phyloP scores from a whole-genome alignment of 2,329 filamentous ascomycete genomes.

The Scedosporium aurantiacum region DNA sequence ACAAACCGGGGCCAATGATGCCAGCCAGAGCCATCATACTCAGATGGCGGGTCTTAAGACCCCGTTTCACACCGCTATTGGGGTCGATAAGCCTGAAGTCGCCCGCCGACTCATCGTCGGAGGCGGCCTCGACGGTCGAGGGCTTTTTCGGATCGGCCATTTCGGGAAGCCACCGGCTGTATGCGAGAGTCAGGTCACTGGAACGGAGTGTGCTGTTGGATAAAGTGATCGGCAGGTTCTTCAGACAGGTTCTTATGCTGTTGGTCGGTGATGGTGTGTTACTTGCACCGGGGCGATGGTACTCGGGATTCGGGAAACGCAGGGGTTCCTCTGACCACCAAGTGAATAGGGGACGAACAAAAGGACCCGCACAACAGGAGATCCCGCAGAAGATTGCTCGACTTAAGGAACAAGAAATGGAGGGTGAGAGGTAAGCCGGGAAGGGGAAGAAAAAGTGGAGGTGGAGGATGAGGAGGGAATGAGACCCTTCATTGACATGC shows the following conservation, averaged over 20 bases:
- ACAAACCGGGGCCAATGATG: constrained; percentile 58
- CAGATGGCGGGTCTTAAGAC: constrained; percentile 56
- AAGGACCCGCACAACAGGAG: too few species aligned
- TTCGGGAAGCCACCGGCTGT: not conserved
- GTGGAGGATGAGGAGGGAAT: not conserved
- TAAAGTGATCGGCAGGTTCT: not conserved
- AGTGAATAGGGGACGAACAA: not conserved
- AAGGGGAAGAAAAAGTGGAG: not conserved
- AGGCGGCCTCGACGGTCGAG: constrained; percentile 9
- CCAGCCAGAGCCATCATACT: constrained; percentile 53
- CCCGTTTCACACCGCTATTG: constrained; percentile 55
- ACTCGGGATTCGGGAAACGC: not conserved
- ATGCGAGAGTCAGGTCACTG: not conserved
- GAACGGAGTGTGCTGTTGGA: not conserved
- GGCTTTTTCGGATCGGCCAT: not conserved
- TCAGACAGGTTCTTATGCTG: not conserved
- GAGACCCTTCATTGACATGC: not conserved
- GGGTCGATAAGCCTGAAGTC: constrained; percentile 42
- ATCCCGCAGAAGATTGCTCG: too few species aligned
- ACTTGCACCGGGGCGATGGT: not conserved
- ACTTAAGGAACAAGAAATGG: too few species aligned
- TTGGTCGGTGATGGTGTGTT: not conserved
- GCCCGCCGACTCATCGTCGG: constrained; percentile 25
- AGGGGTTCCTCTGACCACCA: not conserved
- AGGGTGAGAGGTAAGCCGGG: too few species aligned